Conservation (phyloP, 192 early-diverging fungal species). For the Linderina pennispora region DNA sequence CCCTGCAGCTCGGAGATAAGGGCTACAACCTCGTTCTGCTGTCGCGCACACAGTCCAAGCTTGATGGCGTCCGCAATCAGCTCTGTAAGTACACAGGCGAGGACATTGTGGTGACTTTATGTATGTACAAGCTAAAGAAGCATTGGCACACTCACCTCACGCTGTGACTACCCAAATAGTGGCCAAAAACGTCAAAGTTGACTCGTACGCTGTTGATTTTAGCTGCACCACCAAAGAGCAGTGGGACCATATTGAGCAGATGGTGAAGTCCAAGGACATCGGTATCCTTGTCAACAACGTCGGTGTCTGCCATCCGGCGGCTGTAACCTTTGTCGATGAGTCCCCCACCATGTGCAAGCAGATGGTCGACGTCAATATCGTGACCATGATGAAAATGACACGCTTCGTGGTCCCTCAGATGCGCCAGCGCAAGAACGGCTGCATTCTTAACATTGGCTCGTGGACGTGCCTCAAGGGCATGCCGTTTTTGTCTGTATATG, state of each 20-base stretch:
- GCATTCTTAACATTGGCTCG: conserved; percentile 91
- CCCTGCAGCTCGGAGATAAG: conserved; percentile 75
- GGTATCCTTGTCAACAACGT: conserved; percentile 86
- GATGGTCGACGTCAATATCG: conserved; percentile 84
- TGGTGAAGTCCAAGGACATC: conserved; percentile 25
- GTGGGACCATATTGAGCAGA: conserved; percentile 21
- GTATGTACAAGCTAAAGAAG: too few relatives aligned
- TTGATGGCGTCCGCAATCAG: conserved; percentile 62
- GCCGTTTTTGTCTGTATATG: conserved; percentile 85
- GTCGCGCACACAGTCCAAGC: conserved; percentile 74
- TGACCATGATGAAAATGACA: conserved; percentile 73
- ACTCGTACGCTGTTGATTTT: conserved; percentile 37
- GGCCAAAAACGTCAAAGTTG: conserved; percentile 23
- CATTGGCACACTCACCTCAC: background rate
- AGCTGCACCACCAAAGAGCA: conserved; percentile 14
- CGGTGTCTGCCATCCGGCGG: conserved; percentile 80
- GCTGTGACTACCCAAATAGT: background rate
- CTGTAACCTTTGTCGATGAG: conserved; percentile 80
- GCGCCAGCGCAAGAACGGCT: conserved; percentile 61
- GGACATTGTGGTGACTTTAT: too few relatives aligned
- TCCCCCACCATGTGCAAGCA: conserved; percentile 53
- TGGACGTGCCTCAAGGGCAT: conserved; percentile 80
- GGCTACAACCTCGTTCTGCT: conserved; percentile 80
- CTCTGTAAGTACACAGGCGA: conserved; percentile 37
- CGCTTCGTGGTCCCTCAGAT: conserved; percentile 76